Evolutionary conservation across 768 basidiomycete species (phyloP).

Genomic region (Tulasnella sp.): DNA sequence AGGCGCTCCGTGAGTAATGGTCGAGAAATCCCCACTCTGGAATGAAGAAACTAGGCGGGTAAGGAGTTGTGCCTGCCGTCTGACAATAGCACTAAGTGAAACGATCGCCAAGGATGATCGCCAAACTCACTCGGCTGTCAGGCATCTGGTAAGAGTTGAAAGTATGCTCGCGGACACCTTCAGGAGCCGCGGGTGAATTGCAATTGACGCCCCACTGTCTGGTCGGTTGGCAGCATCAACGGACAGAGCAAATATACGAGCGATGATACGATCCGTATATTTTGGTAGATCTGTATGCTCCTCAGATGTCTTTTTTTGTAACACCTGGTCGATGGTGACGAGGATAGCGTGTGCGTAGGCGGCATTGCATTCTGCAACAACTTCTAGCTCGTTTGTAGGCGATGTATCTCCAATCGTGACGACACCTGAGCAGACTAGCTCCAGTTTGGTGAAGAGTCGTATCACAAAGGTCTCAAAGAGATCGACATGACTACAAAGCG

Average conservation of each 20-base stretch:
- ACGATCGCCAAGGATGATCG: background rate
- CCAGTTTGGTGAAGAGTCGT: slow-evolving; percentile 65
- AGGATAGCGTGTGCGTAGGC: slow-evolving; percentile 84
- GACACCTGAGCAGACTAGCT: slow-evolving; percentile 26
- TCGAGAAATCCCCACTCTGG: slow-evolving; percentile 40
- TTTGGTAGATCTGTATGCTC: slow-evolving; percentile 66
- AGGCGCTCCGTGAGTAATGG: slow-evolving; percentile 48
- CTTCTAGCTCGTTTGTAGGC: slow-evolving; percentile 12
- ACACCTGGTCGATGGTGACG: slow-evolving; percentile 50
- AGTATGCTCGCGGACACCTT: slow-evolving; percentile 55
- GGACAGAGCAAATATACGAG: slow-evolving; percentile 57
- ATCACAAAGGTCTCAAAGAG: slow-evolving; percentile 82
- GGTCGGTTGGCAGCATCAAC: slow-evolving; percentile 32
- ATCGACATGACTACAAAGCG: slow-evolving; percentile 58
- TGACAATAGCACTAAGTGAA: too few species aligned
- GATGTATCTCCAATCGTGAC: slow-evolving; percentile 33
- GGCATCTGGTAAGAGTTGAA: slow-evolving; percentile 51
- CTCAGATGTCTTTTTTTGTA: slow-evolving; percentile 40
- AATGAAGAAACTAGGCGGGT: slow-evolving; percentile 42
- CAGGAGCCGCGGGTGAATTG: slow-evolving; percentile 45
- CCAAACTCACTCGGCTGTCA: slow-evolving; percentile 53
- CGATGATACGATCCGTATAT: slow-evolving; percentile 68
- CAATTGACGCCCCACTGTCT: slow-evolving; percentile 23
- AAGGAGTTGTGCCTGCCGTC: background rate
- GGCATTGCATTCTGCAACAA: slow-evolving; percentile 45